Conservation (phyloP, 176 grass and related monocot genomes). For the Zizania latifolia region DNA sequence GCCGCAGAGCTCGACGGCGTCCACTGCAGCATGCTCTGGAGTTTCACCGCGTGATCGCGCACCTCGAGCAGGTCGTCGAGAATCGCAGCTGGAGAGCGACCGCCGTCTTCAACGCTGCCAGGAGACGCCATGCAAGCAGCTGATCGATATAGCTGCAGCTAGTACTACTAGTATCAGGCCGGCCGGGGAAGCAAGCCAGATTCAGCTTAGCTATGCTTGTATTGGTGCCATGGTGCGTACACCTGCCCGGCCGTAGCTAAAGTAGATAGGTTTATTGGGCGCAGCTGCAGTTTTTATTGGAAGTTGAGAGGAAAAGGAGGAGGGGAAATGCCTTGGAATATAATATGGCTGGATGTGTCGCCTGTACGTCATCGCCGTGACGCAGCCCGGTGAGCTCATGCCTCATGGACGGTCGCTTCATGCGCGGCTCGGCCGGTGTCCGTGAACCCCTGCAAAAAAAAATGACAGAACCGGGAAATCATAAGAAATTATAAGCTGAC, state of each 20-base stretch:
- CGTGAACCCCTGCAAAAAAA: neutral
- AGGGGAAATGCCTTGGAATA: conserved; percentile 25
- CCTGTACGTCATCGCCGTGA: conserved; percentile 29
- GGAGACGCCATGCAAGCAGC: conserved; percentile 10
- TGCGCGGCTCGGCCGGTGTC: neutral
- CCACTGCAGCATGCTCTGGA: conserved; percentile 29
- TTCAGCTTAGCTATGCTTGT: neutral
- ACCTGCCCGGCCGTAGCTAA: neutral
- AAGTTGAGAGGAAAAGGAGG: conserved; percentile 32
- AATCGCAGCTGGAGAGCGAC: neutral
- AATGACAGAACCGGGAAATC: neutral
- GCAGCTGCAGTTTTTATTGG: conserved; percentile 37
- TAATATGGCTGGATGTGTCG: neutral
- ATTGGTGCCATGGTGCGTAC: neutral
- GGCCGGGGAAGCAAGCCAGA: no score
- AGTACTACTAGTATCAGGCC: neutral
- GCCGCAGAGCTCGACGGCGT: neutral
- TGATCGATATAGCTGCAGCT: neutral
- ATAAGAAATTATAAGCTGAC: neutral
- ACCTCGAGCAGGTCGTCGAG: conserved; percentile 16
- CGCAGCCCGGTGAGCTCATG: conserved; percentile 4
- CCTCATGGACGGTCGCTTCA: neutral
- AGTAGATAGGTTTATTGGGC: neutral
- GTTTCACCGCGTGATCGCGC: neutral
- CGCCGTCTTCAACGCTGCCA: neutral